phyloP scores from a whole-genome alignment of 2,329 filamentous ascomycete genomes.

The Aspergillus carbonarius region DNA sequence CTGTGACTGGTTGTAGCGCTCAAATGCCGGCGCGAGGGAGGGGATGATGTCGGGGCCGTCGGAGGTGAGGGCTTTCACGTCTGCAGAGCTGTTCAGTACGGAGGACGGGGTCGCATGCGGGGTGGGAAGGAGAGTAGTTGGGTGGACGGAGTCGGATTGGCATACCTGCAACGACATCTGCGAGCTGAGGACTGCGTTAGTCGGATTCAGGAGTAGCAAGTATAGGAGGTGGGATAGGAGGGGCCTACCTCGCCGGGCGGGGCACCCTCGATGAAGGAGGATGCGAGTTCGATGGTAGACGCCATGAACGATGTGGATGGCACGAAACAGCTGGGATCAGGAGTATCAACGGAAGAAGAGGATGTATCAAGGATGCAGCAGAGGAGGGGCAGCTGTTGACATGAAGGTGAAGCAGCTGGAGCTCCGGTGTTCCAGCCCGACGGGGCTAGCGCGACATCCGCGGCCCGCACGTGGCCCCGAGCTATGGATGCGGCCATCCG shows the following conservation, averaged over 20 bases:
- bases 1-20: constrained; percentile 96
- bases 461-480: background rate
- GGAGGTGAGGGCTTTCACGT: constrained; percentile 82
- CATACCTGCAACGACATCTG: constrained; percentile 82
- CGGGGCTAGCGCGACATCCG: background rate
- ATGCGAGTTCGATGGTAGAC: constrained; percentile 60
- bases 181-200: constrained; percentile 58
- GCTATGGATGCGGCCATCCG: background rate
- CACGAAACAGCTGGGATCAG: background rate
- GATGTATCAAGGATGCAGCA: background rate
- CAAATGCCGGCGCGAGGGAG: constrained; percentile 77
- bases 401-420: background rate
- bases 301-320: constrained; percentile 34
- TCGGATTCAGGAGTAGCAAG: background rate
- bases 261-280: constrained; percentile 88
- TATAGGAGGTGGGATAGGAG: constrained; percentile 6
- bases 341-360: background rate
- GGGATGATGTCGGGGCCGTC: constrained; percentile 66
- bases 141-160: constrained; percentile 15
- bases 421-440: background rate
- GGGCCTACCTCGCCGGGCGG: constrained; percentile 85
- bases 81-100: constrained; percentile 48
- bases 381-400: background rate
- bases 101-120: constrained; percentile 6
- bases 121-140: background rate